A percentile compares a stretch with the other conserved stretches of the same genome.
phyloP scores from a whole-genome alignment of 2,329 filamentous ascomycete species.

The Pezicula neosporulosa region DNA sequence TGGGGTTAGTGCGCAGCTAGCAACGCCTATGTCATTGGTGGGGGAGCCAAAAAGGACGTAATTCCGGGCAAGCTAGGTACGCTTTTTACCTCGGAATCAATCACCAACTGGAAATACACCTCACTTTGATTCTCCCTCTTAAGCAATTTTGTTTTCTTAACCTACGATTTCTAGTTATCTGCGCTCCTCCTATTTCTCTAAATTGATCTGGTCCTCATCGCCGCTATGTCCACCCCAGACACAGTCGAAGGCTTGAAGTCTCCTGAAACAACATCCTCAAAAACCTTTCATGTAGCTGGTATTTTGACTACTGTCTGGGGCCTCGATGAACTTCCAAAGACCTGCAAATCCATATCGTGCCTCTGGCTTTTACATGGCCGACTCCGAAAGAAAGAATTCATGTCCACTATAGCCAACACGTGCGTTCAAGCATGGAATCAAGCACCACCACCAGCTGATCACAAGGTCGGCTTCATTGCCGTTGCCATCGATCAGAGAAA shows the following conservation, averaged over 20 bases:
- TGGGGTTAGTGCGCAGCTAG: too few species aligned
- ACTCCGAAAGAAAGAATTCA: constrained; percentile 64
- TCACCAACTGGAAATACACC: too few species aligned
- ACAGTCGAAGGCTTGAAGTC: constrained; percentile 11
- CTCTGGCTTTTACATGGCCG: constrained; percentile 93
- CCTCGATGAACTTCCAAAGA: constrained; percentile 63
- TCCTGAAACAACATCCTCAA: constrained; percentile 50
- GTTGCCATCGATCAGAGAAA: constrained; percentile 91
- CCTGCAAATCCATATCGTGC: constrained; percentile 59
- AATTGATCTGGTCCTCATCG: neutral
- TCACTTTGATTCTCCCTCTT: too few species aligned
- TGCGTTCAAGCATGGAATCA: constrained; percentile 67
- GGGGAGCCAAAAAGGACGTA: too few species aligned
- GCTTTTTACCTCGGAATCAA: too few species aligned
- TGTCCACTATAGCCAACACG: constrained; percentile 71
- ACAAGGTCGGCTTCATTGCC: constrained; percentile 61
- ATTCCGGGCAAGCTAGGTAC: too few species aligned
- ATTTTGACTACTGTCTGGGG: constrained; percentile 80
- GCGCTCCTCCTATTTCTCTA: neutral
- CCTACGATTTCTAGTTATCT: neutral
- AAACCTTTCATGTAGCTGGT: constrained; percentile 70
- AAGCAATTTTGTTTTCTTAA: too few species aligned
- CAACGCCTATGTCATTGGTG: too few species aligned
- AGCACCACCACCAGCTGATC: constrained; percentile 24
- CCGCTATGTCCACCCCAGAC: constrained; percentile 14